Evolutionary conservation across 345 rosid genomes (phyloP), one percentile per base, ranked within the genome.

Genomic region (Hirschfeldia incana): DNA sequence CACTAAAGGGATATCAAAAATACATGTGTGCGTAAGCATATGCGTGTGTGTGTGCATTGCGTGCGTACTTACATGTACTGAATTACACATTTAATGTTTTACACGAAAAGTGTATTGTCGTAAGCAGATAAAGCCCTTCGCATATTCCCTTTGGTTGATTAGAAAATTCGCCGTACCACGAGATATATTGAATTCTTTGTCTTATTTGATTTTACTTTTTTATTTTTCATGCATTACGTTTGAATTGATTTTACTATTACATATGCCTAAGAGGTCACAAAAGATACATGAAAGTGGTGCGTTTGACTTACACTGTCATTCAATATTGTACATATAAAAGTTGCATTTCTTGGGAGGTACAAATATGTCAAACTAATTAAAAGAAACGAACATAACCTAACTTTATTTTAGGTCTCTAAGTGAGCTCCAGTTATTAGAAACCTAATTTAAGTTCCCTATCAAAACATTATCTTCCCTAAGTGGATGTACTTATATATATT

Each of bases 391-490:
- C 17, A 80, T 51, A 80, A 75, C 83, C 83, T 80, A 80, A 80
- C 76, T 75, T 80, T 74, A 76, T 21, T 65, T 80, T 80, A 75
- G 83, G 83, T 80, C 83, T 75, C 69, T 53, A 64, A 69, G 53
- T 63, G 70, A 29, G 37, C 71, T 76, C 76, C 75, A 55, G 72
- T 75, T 26, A 65, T 70, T 75, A 69, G 79, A 63, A 78, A 80
- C 76, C 73, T 80, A 80, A 64, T 55, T 57, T 57, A 69, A 67
- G 30, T 8, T 63, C 63, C 73, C 63, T 75, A 80, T 69, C 76
- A 76, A 80, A 70, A 75, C 72, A 65, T 80, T 80, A 80, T 76
- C 69, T 65, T 65, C 65, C 72, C 69, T 44, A 65, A 80, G 83
- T 80, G 83, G 80, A 46, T 29, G 72, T 51, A 80, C 58, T 75